These are phyloP conservation scores for Neurospora sp. DNA, from an alignment of 495 filamentous ascomycete genomes.

Conservation along the genomic window DNA sequence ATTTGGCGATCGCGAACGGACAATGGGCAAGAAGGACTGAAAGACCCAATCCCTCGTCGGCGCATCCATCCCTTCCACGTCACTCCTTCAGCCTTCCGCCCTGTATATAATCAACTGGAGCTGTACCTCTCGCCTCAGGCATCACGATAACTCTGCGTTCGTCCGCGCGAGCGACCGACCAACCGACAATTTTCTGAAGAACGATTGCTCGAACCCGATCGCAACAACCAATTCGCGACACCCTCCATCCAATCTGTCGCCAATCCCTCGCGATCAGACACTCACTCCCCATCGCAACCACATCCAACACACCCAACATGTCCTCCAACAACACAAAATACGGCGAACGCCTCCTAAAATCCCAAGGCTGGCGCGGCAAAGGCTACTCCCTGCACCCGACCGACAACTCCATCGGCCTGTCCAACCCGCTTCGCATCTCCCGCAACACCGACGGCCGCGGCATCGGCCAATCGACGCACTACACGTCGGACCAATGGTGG, in stretches of 20 bases:
- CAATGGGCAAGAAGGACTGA: neutral
- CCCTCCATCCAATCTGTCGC: neutral
- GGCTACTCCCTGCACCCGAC: constrained; percentile 65
- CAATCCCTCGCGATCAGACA: neutral
- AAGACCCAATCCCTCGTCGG: neutral
- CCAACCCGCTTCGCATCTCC: constrained; percentile 56
- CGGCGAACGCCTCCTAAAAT: constrained; percentile 38
- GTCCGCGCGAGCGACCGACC: neutral
- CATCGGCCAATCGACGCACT: constrained; percentile 54
- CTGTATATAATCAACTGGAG: neutral
- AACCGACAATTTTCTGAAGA: neutral
- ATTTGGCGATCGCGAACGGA: neutral
- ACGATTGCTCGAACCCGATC: neutral
- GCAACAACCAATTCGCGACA: neutral
- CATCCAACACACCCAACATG: neutral
- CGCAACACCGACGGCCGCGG: constrained; percentile 61
- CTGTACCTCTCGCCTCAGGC: neutral
- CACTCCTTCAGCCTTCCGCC: neutral
- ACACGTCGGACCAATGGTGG: constrained; percentile 70
- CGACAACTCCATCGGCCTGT: constrained; percentile 52
- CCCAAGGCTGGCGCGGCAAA: constrained; percentile 69
- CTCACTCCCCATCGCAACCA: neutral
- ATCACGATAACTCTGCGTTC: neutral
- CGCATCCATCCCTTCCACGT: neutral
- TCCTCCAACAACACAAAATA: neutral